Conservation (phyloP, 257 asterid species). For the Fraxinus anomala region DNA sequence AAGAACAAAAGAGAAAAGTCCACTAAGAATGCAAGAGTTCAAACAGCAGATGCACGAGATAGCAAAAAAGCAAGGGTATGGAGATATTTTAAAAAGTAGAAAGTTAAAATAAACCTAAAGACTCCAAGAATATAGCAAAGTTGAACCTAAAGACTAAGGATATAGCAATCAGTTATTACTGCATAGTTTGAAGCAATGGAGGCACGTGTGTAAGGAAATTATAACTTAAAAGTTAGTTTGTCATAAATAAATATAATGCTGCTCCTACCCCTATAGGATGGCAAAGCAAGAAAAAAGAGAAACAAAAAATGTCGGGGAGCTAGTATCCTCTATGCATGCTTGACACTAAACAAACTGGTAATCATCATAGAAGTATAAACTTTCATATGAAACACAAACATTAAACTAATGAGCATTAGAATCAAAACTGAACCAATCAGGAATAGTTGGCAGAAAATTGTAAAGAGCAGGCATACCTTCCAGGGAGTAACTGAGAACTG, state of each 20-base stretch:
- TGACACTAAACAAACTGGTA: not conserved
- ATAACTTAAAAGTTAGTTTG: too few species aligned
- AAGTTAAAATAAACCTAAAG: not conserved
- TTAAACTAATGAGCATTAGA: not conserved
- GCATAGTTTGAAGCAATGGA: not conserved
- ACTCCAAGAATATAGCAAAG: too few species aligned
- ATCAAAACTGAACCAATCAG: constrained; percentile 3
- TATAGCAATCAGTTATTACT: not conserved
- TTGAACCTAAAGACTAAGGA: not conserved
- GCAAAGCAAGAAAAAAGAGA: not conserved
- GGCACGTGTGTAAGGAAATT: not conserved
- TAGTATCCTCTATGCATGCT: constrained; percentile 1
- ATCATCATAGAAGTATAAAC: not conserved
- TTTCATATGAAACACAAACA: not conserved
- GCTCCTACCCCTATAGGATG: not conserved
- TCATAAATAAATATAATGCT: not conserved
- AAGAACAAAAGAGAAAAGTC: not conserved
- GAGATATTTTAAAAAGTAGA: not conserved
- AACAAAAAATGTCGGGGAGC: not conserved
- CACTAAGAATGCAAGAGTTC: too few species aligned
- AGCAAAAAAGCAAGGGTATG: too few species aligned
- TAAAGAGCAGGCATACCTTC: constrained; percentile 56
- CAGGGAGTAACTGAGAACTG: constrained; percentile 73
- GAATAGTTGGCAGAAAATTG: constrained; percentile 7
- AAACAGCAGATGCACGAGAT: too few species aligned